These are phyloP conservation scores for Pleurotus pulmonarius DNA, from an alignment of 768 basidiomycete genomes.

Conservation along the genomic window DNA sequence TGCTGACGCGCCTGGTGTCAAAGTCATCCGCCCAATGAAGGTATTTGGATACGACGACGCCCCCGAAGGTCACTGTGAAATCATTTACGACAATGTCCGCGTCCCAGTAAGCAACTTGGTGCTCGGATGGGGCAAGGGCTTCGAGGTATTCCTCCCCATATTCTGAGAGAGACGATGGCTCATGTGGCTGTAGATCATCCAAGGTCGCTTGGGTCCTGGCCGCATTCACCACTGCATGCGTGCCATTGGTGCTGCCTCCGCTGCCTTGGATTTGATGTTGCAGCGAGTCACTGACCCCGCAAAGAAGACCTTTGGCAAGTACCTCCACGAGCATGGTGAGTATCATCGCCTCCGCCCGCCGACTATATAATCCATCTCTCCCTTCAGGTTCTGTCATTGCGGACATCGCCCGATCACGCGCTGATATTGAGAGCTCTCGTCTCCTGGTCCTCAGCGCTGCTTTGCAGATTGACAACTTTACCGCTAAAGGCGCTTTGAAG, in stretches of 20 bases:
- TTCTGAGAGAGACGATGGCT: too few relatives aligned
- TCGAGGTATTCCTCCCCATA: conserved; percentile 55
- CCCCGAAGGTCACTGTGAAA: conserved; percentile 94
- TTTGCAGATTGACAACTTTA: conserved; percentile 81
- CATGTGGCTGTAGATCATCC: conserved; percentile 61
- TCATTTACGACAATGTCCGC: conserved; percentile 91
- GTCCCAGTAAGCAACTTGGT: conserved; percentile 82
- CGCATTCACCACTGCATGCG: conserved; percentile 98
- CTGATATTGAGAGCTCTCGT: conserved; percentile 87
- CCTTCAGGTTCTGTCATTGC: conserved; percentile 75
- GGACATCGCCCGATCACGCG: conserved; percentile 88
- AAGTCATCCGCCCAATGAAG: conserved; percentile 83
- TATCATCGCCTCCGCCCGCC: background rate
- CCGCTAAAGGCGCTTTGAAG: conserved; percentile 93
- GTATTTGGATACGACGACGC: conserved; percentile 96
- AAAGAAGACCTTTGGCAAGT: conserved; percentile 93
- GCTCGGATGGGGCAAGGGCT: conserved; percentile 91
- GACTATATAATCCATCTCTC: background rate
- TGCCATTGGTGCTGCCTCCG: conserved; percentile 84
- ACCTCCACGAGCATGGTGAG: conserved; percentile 83
- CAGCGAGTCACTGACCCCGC: conserved; percentile 86
- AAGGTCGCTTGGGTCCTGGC: conserved; percentile 93
- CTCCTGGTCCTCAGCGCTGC: conserved; percentile 92
- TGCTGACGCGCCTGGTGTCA: conserved; percentile 80
- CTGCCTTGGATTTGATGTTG: conserved; percentile 83